Conservation (phyloP, 352 stramenopile genomes). For the Lagenidium giganteum region DNA sequence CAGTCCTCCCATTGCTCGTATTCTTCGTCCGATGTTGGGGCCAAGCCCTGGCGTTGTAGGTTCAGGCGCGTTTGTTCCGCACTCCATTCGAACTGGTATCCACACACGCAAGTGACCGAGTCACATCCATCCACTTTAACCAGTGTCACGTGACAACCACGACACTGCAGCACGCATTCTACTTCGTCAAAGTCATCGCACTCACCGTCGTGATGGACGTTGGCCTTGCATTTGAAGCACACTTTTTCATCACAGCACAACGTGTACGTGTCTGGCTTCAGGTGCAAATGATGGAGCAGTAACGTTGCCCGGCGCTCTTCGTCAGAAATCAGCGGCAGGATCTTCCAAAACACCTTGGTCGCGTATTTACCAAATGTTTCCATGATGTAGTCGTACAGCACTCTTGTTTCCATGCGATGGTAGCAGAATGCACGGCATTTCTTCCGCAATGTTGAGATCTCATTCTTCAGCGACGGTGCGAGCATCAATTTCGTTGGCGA, state of each 20-base stretch:
- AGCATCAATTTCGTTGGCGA: no score
- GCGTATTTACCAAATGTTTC: no score
- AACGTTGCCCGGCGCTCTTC: conserved; percentile 37
- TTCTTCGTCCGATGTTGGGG: no score
- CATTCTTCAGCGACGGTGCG: no score
- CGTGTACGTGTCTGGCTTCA: conserved; percentile 23
- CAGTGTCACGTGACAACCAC: conserved; percentile 34
- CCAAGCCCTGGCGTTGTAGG: no score
- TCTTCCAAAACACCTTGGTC: conserved; percentile 13
- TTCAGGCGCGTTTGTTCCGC: no score
- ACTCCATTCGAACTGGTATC: no score
- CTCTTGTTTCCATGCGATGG: conserved; percentile 8
- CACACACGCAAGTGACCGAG: conserved; percentile 32
- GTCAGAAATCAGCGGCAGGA: conserved; percentile 26
- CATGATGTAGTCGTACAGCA: no score
- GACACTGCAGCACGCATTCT: conserved; percentile 28
- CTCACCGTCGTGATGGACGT: conserved; percentile 5
- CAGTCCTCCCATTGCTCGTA: no score
- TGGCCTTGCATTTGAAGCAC: conserved; percentile 55
- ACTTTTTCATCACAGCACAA: conserved; percentile 23
- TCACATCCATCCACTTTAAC: conserved; percentile 45
- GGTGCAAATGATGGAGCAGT: conserved; percentile 25
- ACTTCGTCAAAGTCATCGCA: conserved; percentile 18
- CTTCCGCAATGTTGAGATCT: no score
- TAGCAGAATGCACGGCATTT: conserved; percentile 9